Evolutionary conservation across 2,329 filamentous ascomycete species (phyloP), one percentile per base, ranked within the genome.

Genomic region (Fusarium marasasianum): DNA sequence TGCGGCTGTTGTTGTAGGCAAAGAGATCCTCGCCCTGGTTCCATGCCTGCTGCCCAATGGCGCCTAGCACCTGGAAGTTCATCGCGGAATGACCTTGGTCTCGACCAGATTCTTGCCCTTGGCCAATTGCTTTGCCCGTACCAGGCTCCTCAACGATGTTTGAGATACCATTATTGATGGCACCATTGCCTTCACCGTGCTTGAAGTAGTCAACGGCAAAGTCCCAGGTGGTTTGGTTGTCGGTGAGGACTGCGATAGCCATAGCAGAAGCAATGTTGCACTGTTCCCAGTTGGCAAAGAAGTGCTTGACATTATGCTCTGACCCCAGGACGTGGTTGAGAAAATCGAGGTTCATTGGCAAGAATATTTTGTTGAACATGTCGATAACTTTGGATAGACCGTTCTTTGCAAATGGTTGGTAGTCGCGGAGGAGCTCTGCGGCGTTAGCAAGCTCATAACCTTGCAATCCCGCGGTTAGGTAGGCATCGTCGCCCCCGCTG

Each of bases 391-490:
- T 61, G 3, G 54, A 3, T 5, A 58, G 22, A 1, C 54, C 54
- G 7, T 37, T 59, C 3, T 40, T 29, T 5, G 44, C 55, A 20
- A 63, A 63, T 4, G 60, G 41, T 14, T 57, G 33, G 57, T 85
- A 82, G 26, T 64, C 72, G 4, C 83, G 76, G 51, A 86, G 75
- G 4, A 86, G 77, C 66, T 87, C 86, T 1, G 80, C 86, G 0
- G 82, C 85, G 53, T 87, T 87, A 22, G 85, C 85, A 18, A 87
- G 76, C 67, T 87, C 79, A 61, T 86, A 86, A 0, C 85, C 85
- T 40, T 87, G 84, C 5, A 87, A 70, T 0, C 85, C 85, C 0
- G 83, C 77, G 0, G 82, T 81, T 6, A 87, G 82, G 62, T 78
- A 64, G 6, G 35, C 56, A 3, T 64, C 61, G 7, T 62, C 56